Base-by-base conservation (phyloP, 2,329 filamentous ascomycete genomes). In the Sporothrix humicola region DNA sequence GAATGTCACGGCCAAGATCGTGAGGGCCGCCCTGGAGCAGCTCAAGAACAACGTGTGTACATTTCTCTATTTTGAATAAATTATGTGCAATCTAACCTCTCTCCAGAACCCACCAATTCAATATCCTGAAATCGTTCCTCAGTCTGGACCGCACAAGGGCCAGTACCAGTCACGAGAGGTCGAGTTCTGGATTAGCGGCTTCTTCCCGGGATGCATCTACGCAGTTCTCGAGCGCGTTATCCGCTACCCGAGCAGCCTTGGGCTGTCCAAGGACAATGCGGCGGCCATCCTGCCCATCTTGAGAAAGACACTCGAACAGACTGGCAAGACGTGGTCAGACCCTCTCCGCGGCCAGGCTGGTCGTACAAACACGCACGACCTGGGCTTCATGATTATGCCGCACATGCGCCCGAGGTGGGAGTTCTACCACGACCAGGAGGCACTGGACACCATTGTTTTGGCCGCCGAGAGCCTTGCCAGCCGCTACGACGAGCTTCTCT, bases 151-250 rank as follows among this genome's bases (percentile, higher is more conserved):
- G 2, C n/a, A 48, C 37, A 66, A 66, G 61, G 61, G 61, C 2
- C 37, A 66, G 15, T 66, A 66, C 61, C 61, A 66, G 61, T 66
- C 61, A n/a, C 23, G 61, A 66, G 61, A 66, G 17, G 61, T 66
- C n/a, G 61, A 66, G 58, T 61, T 61, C 31, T 61, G 58, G 58
- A 61, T 44, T 2, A 61, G 58, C 31, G 58, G 58, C 3, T 61
- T 61, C 58, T 61, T 61, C 26, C 58, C 58, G 2, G 58, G 58
- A 13, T 42, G 31, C 17, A 61, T 61, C 31, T 61, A 61, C 31
- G 58, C 58, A 3, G 58, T 61, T 31, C 58, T 61, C 17, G 58
- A 61, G 17, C 58, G 58, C 6, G 58, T 44, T 8, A 61, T 61
- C 15, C 58, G 58, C 31, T 61, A 37, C 37, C 58, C 58, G 2